Evolutionary conservation across 2,329 filamentous ascomycete species (phyloP), one percentile per base, ranked within the genome.

Genomic region (Chrysoporthe austroafricana): DNA sequence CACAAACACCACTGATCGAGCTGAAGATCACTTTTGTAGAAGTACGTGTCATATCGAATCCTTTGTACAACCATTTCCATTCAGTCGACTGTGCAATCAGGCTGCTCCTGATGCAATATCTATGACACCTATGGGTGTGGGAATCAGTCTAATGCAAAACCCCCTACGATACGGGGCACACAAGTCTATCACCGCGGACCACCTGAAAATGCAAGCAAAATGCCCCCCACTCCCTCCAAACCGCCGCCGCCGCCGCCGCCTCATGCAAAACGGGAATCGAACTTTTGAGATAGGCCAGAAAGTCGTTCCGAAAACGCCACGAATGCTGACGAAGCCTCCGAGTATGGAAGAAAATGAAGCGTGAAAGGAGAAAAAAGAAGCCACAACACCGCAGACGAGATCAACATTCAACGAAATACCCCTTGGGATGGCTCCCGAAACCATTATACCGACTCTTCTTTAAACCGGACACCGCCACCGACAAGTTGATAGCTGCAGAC

Each of bases 221-320:
- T 72, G 73, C 75, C 72, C 63, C n/a, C 63, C 61, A 16, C 50
- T 32, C 14, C 54, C 74, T 71, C 76, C 76, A 76, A 26, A 26
- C 71, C 77, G 36, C 36, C 36, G 36, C 63, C 61, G 26, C 50
- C 54, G 54, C 54, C 74, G 71, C 76, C 76, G 76, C 71, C 77
- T 78, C 76, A 77, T 77, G 75, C 76, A 78, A 76, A 74, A 75
- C 74, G 75, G 73, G 68, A 75, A 75, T 75, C 72, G 73, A 74
- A 76, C 70, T 74, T 75, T 74, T 62, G 48, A 68, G 64, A 70
- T 65, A 64, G 61, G 61, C 57, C 63, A 67, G 66, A 71, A 39
- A 69, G 70, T 68, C 68, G 66, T 63, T 62, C 68, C 63, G 59
- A 64, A 70, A 75, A 70, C 69, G 69, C 69, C 69, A 67, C 67